phyloP scores from a whole-genome alignment of 208 protist genomes.

The Acanthamoeba rhysodes region DNA sequence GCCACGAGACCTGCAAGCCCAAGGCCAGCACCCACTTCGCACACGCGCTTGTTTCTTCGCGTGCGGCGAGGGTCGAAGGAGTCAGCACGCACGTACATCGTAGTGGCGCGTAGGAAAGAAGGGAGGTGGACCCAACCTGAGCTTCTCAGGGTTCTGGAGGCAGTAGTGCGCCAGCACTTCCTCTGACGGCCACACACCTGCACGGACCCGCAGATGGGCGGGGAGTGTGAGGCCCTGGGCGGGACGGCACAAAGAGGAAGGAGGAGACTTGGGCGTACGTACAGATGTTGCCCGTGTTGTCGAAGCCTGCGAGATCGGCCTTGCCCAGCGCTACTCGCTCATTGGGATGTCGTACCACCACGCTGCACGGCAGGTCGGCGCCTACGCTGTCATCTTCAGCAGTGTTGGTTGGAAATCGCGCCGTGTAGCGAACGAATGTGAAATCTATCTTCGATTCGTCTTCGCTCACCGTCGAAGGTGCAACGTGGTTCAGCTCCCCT shows the following conservation, averaged over 20 bases:
- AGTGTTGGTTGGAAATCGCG: not conserved
- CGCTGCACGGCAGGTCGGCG: not conserved
- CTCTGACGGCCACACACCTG: conserved; percentile 43
- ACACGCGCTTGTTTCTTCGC: conserved; percentile 16
- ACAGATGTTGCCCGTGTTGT: conserved; percentile 59
- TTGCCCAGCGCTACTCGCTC: not conserved
- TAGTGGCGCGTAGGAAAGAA: not conserved
- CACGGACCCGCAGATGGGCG: too few relatives aligned
- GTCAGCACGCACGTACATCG: not conserved
- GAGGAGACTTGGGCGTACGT: too few relatives aligned
- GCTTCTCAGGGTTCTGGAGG: not conserved
- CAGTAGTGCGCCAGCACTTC: conserved; percentile 59
- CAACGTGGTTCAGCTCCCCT: not conserved
- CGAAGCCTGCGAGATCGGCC: conserved; percentile 32
- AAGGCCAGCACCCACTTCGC: conserved; percentile 38
- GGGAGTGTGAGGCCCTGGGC: not conserved
- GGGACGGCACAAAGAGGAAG: too few relatives aligned
- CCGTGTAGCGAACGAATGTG: conserved; percentile 14
- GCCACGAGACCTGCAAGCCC: conserved; percentile 17
- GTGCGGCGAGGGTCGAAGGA: too few relatives aligned
- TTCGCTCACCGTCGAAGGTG: not conserved
- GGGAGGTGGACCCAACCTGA: not conserved
- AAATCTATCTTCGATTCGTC: not conserved
- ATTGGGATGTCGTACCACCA: not conserved
- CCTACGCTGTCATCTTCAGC: not conserved